Percentiles rank a stretch among this genome's conserved stretches.
These are phyloP conservation scores for Kwoniella bestiolae DNA, from an alignment of 768 basidiomycete genomes.

Conservation along the genomic window DNA sequence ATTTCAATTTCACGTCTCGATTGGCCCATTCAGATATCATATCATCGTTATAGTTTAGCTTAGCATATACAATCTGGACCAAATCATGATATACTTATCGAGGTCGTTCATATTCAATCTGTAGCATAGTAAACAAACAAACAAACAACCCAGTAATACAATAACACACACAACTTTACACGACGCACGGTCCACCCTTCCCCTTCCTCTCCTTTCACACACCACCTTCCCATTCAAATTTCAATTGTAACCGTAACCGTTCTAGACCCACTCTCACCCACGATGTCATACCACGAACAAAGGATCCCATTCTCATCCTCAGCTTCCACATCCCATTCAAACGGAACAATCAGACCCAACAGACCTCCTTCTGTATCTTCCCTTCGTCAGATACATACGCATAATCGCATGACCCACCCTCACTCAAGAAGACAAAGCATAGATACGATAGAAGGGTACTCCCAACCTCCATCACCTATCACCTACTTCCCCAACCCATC, in stretches of 20 bases:
- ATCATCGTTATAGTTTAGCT: neutral
- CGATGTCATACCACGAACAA: constrained; percentile 15
- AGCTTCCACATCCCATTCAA: constrained; percentile 1
- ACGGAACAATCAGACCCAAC: constrained; percentile 8
- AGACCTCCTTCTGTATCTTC: constrained; percentile 22
- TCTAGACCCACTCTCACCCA: neutral
- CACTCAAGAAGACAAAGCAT: constrained; percentile 20
- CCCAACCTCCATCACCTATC: constrained; percentile 22
- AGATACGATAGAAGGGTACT: constrained; percentile 6
- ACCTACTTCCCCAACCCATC: constrained; percentile 29
- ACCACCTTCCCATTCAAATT: neutral
- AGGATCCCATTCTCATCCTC: constrained; percentile 23
- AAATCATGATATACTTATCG: too few relatives aligned
- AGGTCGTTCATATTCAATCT: too few relatives aligned
- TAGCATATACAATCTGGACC: too few relatives aligned
- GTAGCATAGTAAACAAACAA: neutral
- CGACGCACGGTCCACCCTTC: neutral
- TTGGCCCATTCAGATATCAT: too few relatives aligned
- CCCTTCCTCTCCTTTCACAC: neutral
- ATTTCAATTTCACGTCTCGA: neutral
- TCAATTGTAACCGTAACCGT: neutral
- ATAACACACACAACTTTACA: neutral
- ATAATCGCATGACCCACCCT: neutral
- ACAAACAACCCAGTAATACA: neutral
- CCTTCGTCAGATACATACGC: constrained; percentile 9